Base-by-base conservation (phyloP, 805 yeast genomes). In the Starmerella bombicola region DNA sequence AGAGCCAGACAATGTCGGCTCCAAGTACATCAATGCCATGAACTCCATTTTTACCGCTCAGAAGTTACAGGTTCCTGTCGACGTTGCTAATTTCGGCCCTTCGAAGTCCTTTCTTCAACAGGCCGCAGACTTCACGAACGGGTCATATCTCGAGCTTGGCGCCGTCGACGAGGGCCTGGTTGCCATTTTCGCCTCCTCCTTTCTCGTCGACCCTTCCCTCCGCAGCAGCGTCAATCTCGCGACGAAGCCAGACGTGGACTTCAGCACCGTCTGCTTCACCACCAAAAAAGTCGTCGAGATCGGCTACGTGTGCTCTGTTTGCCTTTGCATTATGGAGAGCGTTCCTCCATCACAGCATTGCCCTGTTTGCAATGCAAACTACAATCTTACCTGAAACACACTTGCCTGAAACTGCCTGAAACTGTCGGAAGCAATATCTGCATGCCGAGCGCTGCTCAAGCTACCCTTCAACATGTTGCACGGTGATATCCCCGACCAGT, bases 1-100 rank as follows among this genome's bases (percentile, higher is more conserved):
- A 20, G 74, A 78, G 48, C 43, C 40, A 7, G 83, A 76, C 47
- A 85, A 83, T 52, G 76, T 74, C 41, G 74, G 84, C 4, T 66
- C 83, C 38, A 83, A 82, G 43, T 93, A 91, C 58, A 82, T 88
- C 33, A 81, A 96, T 4, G 77, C 84, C 33, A 91, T 91, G 97
- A 91, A 91, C 60, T 71, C 91, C 45, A 88, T 91, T 23, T 91
- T 91, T 62, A 88, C 96, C 0, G 95, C 97, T 0, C 95, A 91
- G 51, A 88, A 86, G 59, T 72, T 57, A 51, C 78, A 76, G 52
- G 74, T 86, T 15, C 80, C 95, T 2, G 76, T 91, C 18, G 97
- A 91, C 59, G 86, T 86, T 10, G 88, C 93, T 45, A 85, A 86
- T 54, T 64, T 91, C 22, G 79, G 79, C 1, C 57, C 59, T 2